phyloP scores from a whole-genome alignment of 2,329 filamentous ascomycete species.

The Hypoxylon sp. region DNA sequence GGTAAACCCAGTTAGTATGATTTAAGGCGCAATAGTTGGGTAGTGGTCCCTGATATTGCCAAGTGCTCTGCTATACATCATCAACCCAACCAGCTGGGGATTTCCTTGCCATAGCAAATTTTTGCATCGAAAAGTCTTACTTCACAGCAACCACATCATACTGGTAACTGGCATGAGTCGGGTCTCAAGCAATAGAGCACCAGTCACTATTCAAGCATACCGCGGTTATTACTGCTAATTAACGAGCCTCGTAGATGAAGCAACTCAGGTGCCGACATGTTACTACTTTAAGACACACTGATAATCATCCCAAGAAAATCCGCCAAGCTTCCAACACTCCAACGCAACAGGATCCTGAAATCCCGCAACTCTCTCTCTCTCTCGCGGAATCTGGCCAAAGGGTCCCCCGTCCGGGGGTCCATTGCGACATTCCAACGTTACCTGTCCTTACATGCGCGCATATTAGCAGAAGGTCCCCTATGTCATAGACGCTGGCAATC shows the following conservation, averaged over 20 bases:
- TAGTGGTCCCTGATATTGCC: not conserved
- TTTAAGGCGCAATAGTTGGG: not conserved
- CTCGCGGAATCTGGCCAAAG: conserved; percentile 30
- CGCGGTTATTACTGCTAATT: not conserved
- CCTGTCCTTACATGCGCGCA: conserved; percentile 22
- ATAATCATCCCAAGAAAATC: conserved; percentile 25
- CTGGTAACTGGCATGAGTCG: conserved; percentile 29
- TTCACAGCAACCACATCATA: conserved; percentile 1
- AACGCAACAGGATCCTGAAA: conserved; percentile 18
- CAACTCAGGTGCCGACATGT: conserved; percentile 10
- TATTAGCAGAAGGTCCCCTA: conserved; percentile 1
- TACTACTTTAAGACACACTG: conserved; percentile 25
- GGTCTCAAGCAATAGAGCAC: conserved; percentile 8
- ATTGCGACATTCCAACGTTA: conserved; percentile 21
- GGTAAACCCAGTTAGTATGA: conserved; percentile 15
- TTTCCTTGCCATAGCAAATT: not conserved
- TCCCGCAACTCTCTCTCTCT: conserved; percentile 14
- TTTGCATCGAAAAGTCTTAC: conserved; percentile 5
- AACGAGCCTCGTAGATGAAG: not conserved
- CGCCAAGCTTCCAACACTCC: conserved; percentile 29
- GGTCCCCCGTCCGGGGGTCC: conserved; percentile 15
- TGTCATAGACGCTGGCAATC: conserved; percentile 33
- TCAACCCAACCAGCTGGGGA: not conserved
- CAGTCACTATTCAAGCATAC: conserved; percentile 3
- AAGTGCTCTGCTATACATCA: not conserved